phyloP scores from a whole-genome alignment of 495 filamentous ascomycete species.

The Diplogelasinospora grovesii region DNA sequence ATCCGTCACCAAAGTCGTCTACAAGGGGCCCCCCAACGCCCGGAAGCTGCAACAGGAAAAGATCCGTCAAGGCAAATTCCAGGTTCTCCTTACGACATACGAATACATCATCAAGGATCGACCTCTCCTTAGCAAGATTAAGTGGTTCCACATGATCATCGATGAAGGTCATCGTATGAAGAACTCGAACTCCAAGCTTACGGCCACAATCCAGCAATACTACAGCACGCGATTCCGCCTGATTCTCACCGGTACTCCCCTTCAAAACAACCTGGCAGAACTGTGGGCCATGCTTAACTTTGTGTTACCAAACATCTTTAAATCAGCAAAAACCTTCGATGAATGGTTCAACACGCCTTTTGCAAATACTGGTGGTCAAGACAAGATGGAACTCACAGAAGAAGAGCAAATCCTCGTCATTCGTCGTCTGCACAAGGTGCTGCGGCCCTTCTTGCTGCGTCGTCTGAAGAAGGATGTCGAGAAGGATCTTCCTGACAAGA shows the following conservation, averaged over 20 bases:
- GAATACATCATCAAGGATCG: slow-evolving; percentile 99
- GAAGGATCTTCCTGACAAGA: slow-evolving; percentile 96
- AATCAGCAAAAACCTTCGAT: slow-evolving; percentile 97
- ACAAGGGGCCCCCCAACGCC: slow-evolving; percentile 87
- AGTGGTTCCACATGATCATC: slow-evolving; percentile 99
- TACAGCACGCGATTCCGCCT: slow-evolving; percentile 91
- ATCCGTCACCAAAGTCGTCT: slow-evolving; percentile 75
- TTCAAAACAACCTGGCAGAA: slow-evolving; percentile 95
- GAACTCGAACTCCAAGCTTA: slow-evolving; percentile 95
- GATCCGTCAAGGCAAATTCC: slow-evolving; percentile 91
- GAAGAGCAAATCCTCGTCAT: slow-evolving; percentile 99
- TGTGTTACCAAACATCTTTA: slow-evolving; percentile 97
- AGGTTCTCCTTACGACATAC: slow-evolving; percentile 94
- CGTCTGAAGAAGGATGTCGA: slow-evolving; percentile 99
- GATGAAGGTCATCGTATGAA: slow-evolving; percentile 99
- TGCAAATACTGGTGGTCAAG: slow-evolving; percentile 93
- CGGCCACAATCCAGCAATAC: slow-evolving; percentile 87
- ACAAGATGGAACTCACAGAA: slow-evolving; percentile 98
- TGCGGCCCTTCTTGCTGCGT: slow-evolving; percentile 93
- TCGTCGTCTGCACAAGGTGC: slow-evolving; percentile 94
- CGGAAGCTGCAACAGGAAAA: slow-evolving; percentile 89
- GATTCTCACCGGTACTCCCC: slow-evolving; percentile 92
- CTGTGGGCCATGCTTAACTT: slow-evolving; percentile 98
- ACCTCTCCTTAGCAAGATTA: slow-evolving; percentile 88
- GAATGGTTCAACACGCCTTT: slow-evolving; percentile 99